Base-by-base conservation (phyloP, 192 early-diverging fungal genomes). In the Rhizoclosmatium globosum region DNA sequence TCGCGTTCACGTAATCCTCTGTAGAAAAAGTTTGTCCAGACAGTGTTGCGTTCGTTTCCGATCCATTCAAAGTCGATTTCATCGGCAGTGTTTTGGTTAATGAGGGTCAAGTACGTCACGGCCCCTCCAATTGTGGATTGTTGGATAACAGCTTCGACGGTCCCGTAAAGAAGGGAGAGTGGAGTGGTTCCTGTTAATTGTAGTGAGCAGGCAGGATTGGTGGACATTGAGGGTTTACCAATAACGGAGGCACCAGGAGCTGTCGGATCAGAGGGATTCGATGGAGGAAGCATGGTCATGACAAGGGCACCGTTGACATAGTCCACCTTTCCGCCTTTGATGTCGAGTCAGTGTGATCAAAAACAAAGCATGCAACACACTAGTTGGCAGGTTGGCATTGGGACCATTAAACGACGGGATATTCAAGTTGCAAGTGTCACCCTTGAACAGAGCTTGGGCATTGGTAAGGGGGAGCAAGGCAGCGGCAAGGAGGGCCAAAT, bases 11-110 rank as follows among this genome's bases (percentile, higher is more conserved):
- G 4, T 13, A 2, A 11, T 19, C 75, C 75, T 39, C 64, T 68
- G 69, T 71, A 78, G 68, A 78, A 78, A 42, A 78, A 78, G 59
- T 78, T 78, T 23, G 66, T 70, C 77, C 77, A 78, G 15, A 65
- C 61, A 23, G 57, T 64, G 17, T 17, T 45, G 4, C 42, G 47
- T 23, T 64, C 57, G 42, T 45, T 47, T n/a, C 59, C 73, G 11
- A 74, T 47, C 61, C 64, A 77, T 44, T 78, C 77, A n/a, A 23
- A 78, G 53, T 78, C 77, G n/a, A 78, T 58, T 45, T 78, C 77
- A 45, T 78, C 77, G 53, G 6, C 3, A 39, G 64, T 11, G 39
- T 23, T 68, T 2, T 64, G 39, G 31, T 46, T 77, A 61, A 64
- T 67, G 42, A 67, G 64, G 50, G 61, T 67, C 21, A 64, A 31